phyloP scores from a whole-genome alignment of 2,329 filamentous ascomycete species.

The Colletotrichum echinochloae region DNA sequence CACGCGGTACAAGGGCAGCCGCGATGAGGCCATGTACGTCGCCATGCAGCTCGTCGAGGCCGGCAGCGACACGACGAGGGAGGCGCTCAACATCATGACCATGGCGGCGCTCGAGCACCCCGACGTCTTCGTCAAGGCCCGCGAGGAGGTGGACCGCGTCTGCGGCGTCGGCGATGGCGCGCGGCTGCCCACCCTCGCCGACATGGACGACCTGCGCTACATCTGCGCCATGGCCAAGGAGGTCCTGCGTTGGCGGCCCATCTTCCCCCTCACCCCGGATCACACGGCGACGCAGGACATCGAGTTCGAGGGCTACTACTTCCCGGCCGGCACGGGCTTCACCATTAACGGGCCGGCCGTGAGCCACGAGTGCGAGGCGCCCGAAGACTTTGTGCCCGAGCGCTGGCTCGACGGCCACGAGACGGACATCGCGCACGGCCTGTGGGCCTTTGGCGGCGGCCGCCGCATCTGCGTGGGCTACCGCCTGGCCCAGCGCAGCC shows the following conservation, averaged over 20 bases:
- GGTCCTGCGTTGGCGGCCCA: constrained; percentile 58
- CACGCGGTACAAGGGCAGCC: constrained; percentile 47
- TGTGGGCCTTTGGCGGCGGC: constrained; percentile 47
- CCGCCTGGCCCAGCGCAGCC: constrained; percentile 43
- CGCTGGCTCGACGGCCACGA: constrained; percentile 50
- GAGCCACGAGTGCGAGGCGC: constrained; percentile 47
- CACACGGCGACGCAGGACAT: constrained; percentile 56
- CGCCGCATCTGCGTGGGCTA: constrained; percentile 45
- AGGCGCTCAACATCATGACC: constrained; percentile 49
- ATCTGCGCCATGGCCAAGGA: constrained; percentile 55
- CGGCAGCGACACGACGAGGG: constrained; percentile 58
- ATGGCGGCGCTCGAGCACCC: constrained; percentile 49
- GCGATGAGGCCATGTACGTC: constrained; percentile 55
- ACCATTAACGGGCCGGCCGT: constrained; percentile 55
- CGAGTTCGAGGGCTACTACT: constrained; percentile 53
- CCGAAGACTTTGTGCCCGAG: constrained; percentile 49
- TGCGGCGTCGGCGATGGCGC: constrained; percentile 49
- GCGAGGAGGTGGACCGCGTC: constrained; percentile 57
- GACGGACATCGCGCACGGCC: constrained; percentile 42
- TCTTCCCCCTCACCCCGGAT: constrained; percentile 51
- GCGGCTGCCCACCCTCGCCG: constrained; percentile 54
- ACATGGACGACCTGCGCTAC: constrained; percentile 55
- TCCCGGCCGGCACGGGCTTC: constrained; percentile 58
- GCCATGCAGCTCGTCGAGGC: constrained; percentile 53
- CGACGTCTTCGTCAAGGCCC: constrained; percentile 49